Evolutionary conservation across 2,329 filamentous ascomycete genomes (phyloP), one percentile per base, ranked within the genome.

Genomic region (Clonostachys solani): DNA sequence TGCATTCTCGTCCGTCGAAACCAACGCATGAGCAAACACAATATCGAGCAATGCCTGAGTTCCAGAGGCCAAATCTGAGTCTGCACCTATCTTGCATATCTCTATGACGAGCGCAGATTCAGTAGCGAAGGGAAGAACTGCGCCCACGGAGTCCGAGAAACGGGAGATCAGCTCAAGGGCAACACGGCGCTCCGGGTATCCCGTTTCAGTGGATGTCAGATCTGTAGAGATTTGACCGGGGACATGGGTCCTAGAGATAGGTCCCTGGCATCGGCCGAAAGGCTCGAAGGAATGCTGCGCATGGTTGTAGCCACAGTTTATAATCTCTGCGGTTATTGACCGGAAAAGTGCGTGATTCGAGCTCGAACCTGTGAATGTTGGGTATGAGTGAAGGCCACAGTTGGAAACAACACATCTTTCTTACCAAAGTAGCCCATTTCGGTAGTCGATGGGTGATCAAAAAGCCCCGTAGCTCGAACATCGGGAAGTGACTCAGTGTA

Each of bases 331-430:
- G 1, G 59, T 57, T 4, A 63, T 48, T 5, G 55, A 54, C 40
- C 56, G 51, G 44, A 62, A 62, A 36, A 62, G 49, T 10, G 58
- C 57, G 44, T 63, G 60, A 37, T 63, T 63, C 9, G 60, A 60
- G 36, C 54, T 62, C 6, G 60, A 51, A 10, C 60, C 59, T 62
- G 33, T n/a, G 15, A 29, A 16, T 36, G 6, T 6, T 9, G 9
- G 36, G 42, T 33, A n/a, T n/a, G 40, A 37, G 16, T 33, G 29
- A 12, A 15, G 44, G 23, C 23, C 9, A 9, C 9, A 29, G 9
- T 41, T 15, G 23, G 23, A 29, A 9, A 19, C 42, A 15, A 2
- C 1, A n/a, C 44, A 38, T 23, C 16, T 17, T 18, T 45, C 47
- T 50, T 41, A 57, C 57, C 57, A 47, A 60, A 60, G 34, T 59